Percentiles rank a stretch among this genome's conserved stretches.
phyloP scores from a whole-genome alignment of 2,329 filamentous ascomycete genomes.

The Trichoderma polysporum region DNA sequence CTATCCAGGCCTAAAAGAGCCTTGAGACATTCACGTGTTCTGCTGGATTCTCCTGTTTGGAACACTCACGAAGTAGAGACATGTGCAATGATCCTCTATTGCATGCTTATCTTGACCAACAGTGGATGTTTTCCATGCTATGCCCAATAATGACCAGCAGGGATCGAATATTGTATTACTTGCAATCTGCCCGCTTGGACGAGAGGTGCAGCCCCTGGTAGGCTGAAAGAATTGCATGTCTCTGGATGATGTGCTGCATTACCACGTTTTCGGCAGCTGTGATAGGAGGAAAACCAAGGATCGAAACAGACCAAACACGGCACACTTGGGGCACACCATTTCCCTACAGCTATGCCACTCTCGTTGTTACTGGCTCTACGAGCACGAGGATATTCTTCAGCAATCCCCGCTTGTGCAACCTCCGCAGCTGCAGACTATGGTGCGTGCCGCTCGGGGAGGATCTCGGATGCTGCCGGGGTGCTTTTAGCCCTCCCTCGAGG shows the following conservation, averaged over 20 bases:
- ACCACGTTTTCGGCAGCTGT: background rate
- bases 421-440: constrained; percentile 7
- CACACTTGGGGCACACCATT: background rate
- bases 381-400: background rate
- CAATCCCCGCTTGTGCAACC: constrained; percentile 4
- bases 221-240: background rate
- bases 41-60: background rate
- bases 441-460: constrained; percentile 15
- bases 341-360: background rate
- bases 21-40: background rate
- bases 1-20: background rate
- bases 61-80: background rate
- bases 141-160: background rate
- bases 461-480: constrained; percentile 18
- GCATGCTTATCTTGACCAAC: background rate
- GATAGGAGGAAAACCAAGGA: background rate
- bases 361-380: background rate
- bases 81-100: background rate
- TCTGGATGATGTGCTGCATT: background rate
- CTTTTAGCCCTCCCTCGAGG: constrained; percentile 3
- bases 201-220: constrained; percentile 1
- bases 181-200: background rate
- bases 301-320: background rate
- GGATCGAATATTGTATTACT: background rate
- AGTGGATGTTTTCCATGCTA: background rate